Conservation (phyloP, 2,329 filamentous ascomycete species). For the Colletotrichum sansevieriae region DNA sequence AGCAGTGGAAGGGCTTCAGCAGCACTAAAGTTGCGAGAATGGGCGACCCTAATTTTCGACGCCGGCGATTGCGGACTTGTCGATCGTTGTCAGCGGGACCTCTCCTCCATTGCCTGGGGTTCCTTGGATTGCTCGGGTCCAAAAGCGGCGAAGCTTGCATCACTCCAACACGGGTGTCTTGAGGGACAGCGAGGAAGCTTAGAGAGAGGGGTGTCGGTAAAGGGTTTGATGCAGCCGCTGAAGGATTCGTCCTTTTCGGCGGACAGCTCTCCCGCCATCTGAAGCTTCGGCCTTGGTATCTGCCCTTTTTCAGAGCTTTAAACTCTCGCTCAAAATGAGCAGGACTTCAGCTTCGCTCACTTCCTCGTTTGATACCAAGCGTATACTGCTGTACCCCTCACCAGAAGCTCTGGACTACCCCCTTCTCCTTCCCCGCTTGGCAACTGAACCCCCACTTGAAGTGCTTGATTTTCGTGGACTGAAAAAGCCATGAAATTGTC, state of each 20-base stretch:
- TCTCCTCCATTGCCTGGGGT: constrained; percentile 6
- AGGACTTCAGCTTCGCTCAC: constrained; percentile 6
- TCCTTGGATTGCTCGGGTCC: constrained; percentile 10
- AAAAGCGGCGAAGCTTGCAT: constrained; percentile 33
- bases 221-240: neutral
- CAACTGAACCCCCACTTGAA: constrained; percentile 28
- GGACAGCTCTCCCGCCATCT: neutral
- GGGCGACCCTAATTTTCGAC: constrained; percentile 8
- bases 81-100: constrained; percentile 24
- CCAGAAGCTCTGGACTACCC: constrained; percentile 8
- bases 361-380: constrained; percentile 15
- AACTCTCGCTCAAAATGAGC: constrained; percentile 15
- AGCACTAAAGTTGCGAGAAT: neutral
- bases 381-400: constrained; percentile 23
- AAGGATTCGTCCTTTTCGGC: neutral
- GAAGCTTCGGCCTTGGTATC: constrained; percentile 8
- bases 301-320: neutral
- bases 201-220: constrained; percentile 2
- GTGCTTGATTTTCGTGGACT: constrained; percentile 12
- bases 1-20: constrained; percentile 14
- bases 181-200: neutral
- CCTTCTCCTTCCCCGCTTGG: constrained; percentile 27
- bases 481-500: constrained; percentile 4
- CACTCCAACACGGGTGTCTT: constrained; percentile 5
- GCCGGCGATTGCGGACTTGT: constrained; percentile 34